Percentiles rank a stretch among this genome's conserved stretches.
Evolutionary conservation across 2,329 filamentous ascomycete species (phyloP).

Genomic region (Trichoderma sp.): DNA sequence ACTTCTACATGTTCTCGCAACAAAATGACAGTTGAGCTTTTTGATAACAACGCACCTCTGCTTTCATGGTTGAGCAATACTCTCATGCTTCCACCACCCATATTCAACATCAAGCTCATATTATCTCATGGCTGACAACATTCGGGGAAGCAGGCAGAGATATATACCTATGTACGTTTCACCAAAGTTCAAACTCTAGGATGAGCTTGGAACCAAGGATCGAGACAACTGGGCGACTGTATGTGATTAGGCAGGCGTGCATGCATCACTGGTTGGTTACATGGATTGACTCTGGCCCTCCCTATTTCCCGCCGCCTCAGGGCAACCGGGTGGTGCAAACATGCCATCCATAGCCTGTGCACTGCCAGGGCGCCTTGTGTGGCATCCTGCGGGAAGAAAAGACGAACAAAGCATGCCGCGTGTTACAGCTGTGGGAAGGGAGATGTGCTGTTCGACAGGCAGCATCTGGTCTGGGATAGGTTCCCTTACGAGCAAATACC

Average conservation of each 20-base stretch:
- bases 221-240: slow-evolving; percentile 26
- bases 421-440: slow-evolving; percentile 8
- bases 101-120: too few relatives aligned
- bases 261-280: background rate
- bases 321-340: slow-evolving; percentile 18
- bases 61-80: too few relatives aligned
- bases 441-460: background rate
- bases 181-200: slow-evolving; percentile 36
- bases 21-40: too few relatives aligned
- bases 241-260: background rate
- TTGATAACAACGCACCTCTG: too few relatives aligned
- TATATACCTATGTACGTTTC: slow-evolving; percentile 21
- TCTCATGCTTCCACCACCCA: too few relatives aligned
- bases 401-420: slow-evolving; percentile 2
- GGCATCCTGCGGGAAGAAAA: slow-evolving; percentile 1
- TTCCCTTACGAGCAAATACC: background rate
- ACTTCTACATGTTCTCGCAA: too few relatives aligned
- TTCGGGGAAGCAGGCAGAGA: too few relatives aligned
- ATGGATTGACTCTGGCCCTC: background rate
- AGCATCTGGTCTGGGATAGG: background rate
- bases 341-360: slow-evolving; percentile 1
- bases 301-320: slow-evolving; percentile 6
- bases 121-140: too few relatives aligned
- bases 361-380: slow-evolving; percentile 1
- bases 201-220: slow-evolving; percentile 36